Evolutionary conservation across 768 basidiomycete genomes (phyloP), one percentile per base, ranked within the genome.

Genomic region (Collybia mongolica): DNA sequence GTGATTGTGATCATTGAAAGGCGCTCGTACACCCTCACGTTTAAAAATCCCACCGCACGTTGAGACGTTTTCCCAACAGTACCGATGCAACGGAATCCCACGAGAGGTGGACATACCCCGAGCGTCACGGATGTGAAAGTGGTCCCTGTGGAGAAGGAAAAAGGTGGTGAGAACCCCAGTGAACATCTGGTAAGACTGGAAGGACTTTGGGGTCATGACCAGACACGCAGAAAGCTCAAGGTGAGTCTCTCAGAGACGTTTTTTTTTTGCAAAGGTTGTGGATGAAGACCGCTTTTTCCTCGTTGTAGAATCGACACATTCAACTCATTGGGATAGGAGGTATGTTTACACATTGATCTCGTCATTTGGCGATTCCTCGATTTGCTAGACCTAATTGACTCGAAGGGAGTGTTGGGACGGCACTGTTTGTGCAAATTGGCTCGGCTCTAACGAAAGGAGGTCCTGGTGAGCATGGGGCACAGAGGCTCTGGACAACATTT

Each of bases 401-500:
- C 40, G 51, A 46, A 73, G 86, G 86, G 40, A 84, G 86, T n/a
- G 77, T 90, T 51, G 86, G 87, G 46, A 88, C 86, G 2, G 86
- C 83, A 47, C 73, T 88, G 17, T 88, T 88, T 68, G 78, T 89
- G 12, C 87, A 86, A 56, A 87, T 86, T n/a, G 86, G 87, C 18
- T 59, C 72, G 2, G 66, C 79, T 3, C 66, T 90, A 23, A 71
- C 73, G 1, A 76, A 75, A 44, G 85, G 84, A 15, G 88, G 88
- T 12, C 87, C 87, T 43, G 75, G 85, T 63, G 66, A 69, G 55
- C 73, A 46, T 42, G 2, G 46, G 39, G n/a, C 62, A 69, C 28
- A 12, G 63, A 66, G 38, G 64, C 66, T 7, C 59, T 67, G 11
- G 65, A 66, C 17, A 68, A 69, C 54, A 59, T 66, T 39, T n/a